phyloP scores from a whole-genome alignment of 345 rosid genomes.

The Linum usitatissimum region DNA sequence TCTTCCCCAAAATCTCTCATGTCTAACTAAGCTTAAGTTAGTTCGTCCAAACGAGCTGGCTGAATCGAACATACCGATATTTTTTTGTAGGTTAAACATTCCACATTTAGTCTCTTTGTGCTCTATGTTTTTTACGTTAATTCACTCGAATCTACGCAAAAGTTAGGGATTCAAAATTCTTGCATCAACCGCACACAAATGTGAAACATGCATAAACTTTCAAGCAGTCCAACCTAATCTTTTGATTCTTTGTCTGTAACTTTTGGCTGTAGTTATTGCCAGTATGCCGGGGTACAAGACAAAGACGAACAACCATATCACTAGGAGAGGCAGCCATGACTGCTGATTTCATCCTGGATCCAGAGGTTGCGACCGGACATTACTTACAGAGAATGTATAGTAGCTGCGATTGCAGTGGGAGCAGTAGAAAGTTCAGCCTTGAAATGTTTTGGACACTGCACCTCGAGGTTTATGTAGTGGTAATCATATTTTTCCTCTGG shows the following conservation, averaged over 20 bases:
- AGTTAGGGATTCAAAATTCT: too few species aligned
- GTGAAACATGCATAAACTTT: background rate
- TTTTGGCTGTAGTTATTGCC: constrained; percentile 47
- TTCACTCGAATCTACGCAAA: too few species aligned
- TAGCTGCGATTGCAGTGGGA: constrained; percentile 23
- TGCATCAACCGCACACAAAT: too few species aligned
- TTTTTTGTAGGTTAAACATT: too few species aligned
- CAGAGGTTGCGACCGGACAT: constrained; percentile 29
- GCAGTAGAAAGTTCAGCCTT: constrained; percentile 14
- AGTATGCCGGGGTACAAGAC: constrained; percentile 60
- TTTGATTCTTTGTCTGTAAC: background rate
- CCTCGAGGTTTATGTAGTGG: constrained; percentile 35
- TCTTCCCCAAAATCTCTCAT: too few species aligned
- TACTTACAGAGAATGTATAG: constrained; percentile 28
- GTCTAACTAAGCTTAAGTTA: too few species aligned
- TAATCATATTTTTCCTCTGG: constrained; percentile 41
- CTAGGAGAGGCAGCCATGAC: constrained; percentile 51
- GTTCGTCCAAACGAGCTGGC: too few species aligned
- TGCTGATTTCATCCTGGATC: constrained; percentile 72
- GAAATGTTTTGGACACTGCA: constrained; percentile 32
- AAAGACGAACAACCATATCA: constrained; percentile 48
- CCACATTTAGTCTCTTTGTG: too few species aligned
- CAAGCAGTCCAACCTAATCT: background rate
- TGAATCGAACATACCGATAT: too few species aligned
- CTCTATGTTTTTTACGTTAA: too few species aligned